Conservation (phyloP, 169 alveolate genomes). For the Cryptosporidium sp. region DNA sequence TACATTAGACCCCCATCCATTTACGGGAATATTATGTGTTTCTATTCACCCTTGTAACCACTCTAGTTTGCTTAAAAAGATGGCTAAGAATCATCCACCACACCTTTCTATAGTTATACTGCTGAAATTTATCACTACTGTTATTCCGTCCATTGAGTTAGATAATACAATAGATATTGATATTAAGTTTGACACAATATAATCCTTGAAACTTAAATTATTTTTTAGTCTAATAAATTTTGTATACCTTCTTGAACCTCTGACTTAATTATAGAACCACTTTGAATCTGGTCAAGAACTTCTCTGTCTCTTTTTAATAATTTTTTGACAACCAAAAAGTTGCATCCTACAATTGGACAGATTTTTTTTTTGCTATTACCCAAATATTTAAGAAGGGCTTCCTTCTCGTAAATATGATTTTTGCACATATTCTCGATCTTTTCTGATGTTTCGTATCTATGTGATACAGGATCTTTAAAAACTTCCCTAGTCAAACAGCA, state of each 20-base stretch:
- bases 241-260: background rate
- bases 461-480: conserved; percentile 49
- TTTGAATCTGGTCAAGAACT: conserved; percentile 19
- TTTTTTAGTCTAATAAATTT: background rate
- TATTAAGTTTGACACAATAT: conserved; percentile 14
- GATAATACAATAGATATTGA: conserved; percentile 86
- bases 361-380: conserved; percentile 46
- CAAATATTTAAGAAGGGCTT: conserved; percentile 56
- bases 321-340: conserved; percentile 6
- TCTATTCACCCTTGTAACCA: conserved; percentile 95
- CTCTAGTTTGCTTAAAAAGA: conserved; percentile 85
- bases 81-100: conserved; percentile 80
- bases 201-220: background rate
- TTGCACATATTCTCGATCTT: conserved; percentile 30
- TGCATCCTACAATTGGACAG: conserved; percentile 72
- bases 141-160: conserved; percentile 89
- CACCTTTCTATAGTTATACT: conserved; percentile 83
- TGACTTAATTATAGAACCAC: background rate
- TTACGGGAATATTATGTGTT: conserved; percentile 83
- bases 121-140: conserved; percentile 86
- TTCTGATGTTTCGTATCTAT: conserved; percentile 38
- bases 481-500: conserved; percentile 56
- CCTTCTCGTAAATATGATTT: conserved; percentile 49
- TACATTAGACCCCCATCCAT: conserved; percentile 93
- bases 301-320: conserved; percentile 38